These are phyloP conservation scores for Periconia digitata DNA, from an alignment of 2,329 filamentous ascomycete genomes.

Conservation along the genomic window DNA sequence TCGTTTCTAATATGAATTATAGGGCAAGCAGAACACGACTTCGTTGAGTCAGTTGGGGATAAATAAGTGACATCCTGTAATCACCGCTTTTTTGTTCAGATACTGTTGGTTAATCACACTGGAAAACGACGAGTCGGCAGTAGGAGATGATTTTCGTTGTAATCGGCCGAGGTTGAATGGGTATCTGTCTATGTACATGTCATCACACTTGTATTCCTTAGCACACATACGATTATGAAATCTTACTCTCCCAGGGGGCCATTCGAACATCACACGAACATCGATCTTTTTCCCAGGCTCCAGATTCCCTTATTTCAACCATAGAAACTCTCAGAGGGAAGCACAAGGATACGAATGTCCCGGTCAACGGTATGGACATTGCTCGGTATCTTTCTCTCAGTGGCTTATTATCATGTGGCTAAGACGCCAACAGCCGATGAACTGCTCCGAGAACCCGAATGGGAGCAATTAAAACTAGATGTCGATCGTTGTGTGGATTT, in stretches of 20 bases:
- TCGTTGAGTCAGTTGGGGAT: too few species aligned
- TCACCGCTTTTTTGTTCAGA: too few species aligned
- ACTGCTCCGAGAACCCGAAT: neutral
- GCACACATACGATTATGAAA: neutral
- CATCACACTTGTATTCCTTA: neutral
- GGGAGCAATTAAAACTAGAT: constrained; percentile 2
- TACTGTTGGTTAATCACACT: neutral
- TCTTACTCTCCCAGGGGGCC: neutral
- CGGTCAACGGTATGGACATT: neutral
- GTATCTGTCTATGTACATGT: neutral
- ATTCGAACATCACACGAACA: neutral
- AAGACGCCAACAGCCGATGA: neutral
- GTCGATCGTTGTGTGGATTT: constrained; percentile 8
- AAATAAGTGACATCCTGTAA: too few species aligned
- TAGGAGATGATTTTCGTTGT: neutral
- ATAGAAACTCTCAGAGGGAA: too few species aligned
- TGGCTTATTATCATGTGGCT: neutral
- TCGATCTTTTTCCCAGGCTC: too few species aligned
- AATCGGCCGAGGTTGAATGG: neutral
- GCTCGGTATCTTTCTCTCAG: neutral
- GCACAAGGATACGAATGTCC: too few species aligned
- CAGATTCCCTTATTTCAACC: neutral
- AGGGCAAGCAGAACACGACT: too few species aligned
- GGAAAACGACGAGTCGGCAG: neutral
- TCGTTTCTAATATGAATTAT: too few species aligned